These are phyloP conservation scores for Leccinum subfulvum DNA, from an alignment of 1,284 basidiomycete species.

Conservation along the genomic window DNA sequence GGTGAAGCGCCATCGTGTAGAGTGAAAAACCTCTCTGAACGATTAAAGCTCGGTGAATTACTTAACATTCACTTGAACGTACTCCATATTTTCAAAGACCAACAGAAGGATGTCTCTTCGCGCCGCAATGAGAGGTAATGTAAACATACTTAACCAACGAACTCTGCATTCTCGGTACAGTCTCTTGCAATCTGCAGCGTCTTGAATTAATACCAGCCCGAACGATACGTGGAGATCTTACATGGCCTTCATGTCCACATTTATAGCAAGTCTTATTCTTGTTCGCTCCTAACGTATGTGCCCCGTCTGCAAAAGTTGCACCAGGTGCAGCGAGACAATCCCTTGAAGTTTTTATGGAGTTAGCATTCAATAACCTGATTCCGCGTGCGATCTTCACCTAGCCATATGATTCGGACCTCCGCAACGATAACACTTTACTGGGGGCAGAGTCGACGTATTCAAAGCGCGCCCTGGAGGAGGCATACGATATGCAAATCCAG, in stretches of 20 bases:
- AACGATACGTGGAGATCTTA: constrained; percentile 36
- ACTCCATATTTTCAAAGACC: constrained; percentile 15
- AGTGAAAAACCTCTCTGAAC: constrained; percentile 2
- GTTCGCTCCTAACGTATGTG: constrained; percentile 42
- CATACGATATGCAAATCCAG: constrained; percentile 59
- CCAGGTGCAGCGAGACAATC: constrained; percentile 77
- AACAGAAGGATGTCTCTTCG: constrained; percentile 12
- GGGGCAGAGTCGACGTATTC: constrained; percentile 74
- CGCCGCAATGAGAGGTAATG: constrained; percentile 8
- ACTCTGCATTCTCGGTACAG: constrained; percentile 65
- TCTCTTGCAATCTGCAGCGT: constrained; percentile 69
- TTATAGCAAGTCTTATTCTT: constrained; percentile 83
- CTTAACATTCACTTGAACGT: constrained; percentile 12
- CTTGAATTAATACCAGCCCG: constrained; percentile 10
- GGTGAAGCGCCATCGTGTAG: background rate
- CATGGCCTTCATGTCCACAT: constrained; percentile 83
- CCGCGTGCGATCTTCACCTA: constrained; percentile 41
- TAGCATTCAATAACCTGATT: constrained; percentile 1
- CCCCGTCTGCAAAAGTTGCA: constrained; percentile 47
- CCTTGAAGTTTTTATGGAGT: constrained; percentile 38
- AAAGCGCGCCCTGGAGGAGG: constrained; percentile 70
- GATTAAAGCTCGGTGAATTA: constrained; percentile 9
- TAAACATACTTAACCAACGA: constrained; percentile 33
- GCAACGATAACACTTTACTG: constrained; percentile 81
- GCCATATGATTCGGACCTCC: constrained; percentile 83